Evolutionary conservation across 306 rosid genomes (phyloP).

Genomic region (Glycine latifolia): DNA sequence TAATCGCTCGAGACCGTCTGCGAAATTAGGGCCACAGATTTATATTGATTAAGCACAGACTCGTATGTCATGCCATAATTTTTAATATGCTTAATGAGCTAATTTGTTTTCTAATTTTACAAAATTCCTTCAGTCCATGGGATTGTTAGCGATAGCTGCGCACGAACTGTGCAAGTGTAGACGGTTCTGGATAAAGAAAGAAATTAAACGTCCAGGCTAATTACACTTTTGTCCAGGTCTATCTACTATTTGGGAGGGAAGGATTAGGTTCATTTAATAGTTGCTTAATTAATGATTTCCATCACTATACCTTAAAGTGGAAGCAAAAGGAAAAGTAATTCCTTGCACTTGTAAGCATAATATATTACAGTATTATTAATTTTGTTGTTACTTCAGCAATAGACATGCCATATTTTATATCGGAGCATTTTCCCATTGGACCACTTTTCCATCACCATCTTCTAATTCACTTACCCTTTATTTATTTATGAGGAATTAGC

Average conservation of each 20-base stretch:
- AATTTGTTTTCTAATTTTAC: constrained; percentile 13
- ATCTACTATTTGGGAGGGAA: background rate
- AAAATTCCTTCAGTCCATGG: background rate
- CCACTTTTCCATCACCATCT: background rate
- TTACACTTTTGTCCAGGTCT: background rate
- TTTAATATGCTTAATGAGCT: constrained; percentile 26
- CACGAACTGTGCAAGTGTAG: background rate
- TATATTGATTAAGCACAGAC: constrained; percentile 25
- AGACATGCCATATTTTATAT: background rate
- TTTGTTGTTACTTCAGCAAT: background rate
- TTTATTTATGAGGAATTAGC: background rate
- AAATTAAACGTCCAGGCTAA: background rate
- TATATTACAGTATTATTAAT: background rate
- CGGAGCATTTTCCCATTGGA: background rate
- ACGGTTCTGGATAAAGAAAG: constrained; percentile 21
- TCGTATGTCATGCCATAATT: constrained; percentile 12
- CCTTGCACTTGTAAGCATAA: background rate
- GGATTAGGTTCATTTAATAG: constrained; percentile 31
- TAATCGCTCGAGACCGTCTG: constrained; percentile 47
- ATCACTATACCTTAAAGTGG: constrained; percentile 10
- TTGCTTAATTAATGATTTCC: constrained; percentile 15
- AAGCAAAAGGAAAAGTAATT: constrained; percentile 34
- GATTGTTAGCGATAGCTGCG: background rate
- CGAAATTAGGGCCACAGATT: constrained; percentile 51
- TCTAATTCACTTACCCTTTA: background rate